Percentiles rank a stretch among this genome's conserved stretches.
Evolutionary conservation across 345 rosid species (phyloP).

Genomic region (Excoecaria agallocha): DNA sequence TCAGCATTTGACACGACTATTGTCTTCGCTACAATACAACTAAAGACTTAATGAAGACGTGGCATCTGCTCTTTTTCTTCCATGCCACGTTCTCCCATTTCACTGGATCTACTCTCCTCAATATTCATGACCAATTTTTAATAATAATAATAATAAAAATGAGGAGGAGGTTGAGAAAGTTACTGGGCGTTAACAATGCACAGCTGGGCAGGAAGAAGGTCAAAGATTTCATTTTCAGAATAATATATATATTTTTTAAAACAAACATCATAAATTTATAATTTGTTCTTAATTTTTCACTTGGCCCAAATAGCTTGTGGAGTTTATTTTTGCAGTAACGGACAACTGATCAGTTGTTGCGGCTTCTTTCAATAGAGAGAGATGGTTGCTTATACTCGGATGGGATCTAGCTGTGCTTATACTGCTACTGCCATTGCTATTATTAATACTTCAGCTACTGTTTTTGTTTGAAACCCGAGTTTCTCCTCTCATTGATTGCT

Average conservation of each 20-base stretch:
- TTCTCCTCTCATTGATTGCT: neutral
- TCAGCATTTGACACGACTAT: too few relatives aligned
- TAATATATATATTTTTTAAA: neutral
- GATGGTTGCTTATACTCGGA: conserved; percentile 5
- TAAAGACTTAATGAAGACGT: too few relatives aligned
- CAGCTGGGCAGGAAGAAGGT: neutral
- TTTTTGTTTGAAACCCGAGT: conserved; percentile 9
- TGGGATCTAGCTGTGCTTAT: conserved; percentile 8
- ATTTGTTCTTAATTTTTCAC: neutral
- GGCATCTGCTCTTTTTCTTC: neutral
- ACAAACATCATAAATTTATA: neutral
- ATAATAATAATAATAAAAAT: too few relatives aligned
- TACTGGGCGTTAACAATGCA: too few relatives aligned
- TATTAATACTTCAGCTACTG: neutral
- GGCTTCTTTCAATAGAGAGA: conserved; percentile 7
- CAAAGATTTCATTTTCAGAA: conserved; percentile 5
- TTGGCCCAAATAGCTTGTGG: conserved; percentile 13
- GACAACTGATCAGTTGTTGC: conserved; percentile 16
- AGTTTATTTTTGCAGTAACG: neutral
- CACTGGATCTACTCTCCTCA: neutral
- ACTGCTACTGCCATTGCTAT: neutral
- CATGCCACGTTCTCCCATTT: neutral
- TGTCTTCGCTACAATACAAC: too few relatives aligned
- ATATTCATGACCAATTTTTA: too few relatives aligned
- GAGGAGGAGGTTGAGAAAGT: too few relatives aligned